phyloP scores from a whole-genome alignment of 106 monocot species.

The Dioscorea zingiberensis region DNA sequence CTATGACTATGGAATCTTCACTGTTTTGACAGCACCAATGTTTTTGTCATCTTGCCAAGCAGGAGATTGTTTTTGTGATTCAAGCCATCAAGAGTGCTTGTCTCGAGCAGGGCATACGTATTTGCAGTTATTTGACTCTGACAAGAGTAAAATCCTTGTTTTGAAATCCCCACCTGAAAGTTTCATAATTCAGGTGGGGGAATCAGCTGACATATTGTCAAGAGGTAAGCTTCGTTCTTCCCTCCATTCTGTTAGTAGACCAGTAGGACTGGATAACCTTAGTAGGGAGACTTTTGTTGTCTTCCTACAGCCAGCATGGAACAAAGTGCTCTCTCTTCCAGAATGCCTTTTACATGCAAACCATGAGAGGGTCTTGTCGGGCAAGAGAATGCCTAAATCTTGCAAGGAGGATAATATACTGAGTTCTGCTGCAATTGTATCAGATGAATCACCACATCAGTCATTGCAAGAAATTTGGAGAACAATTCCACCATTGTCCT shows the following conservation, averaged over 20 bases:
- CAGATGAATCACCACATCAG: conserved; percentile 5
- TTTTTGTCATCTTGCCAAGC: conserved; percentile 33
- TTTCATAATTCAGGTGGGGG: conserved; percentile 85
- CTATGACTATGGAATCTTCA: conserved; percentile 95
- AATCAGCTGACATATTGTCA: conserved; percentile 81
- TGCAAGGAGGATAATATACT: neutral
- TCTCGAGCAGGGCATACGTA: conserved; percentile 54
- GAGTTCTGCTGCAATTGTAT: neutral
- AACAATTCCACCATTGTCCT: conserved; percentile 64
- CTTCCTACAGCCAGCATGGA: conserved; percentile 89
- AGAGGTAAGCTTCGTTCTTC: conserved; percentile 63
- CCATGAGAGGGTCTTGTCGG: conserved; percentile 5
- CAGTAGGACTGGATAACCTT: conserved; percentile 33
- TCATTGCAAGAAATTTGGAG: conserved; percentile 41
- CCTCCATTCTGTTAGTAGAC: conserved; percentile 77
- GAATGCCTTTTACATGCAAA: conserved; percentile 11
- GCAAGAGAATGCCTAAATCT: neutral
- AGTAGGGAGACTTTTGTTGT: conserved; percentile 90
- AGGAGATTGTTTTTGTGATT: conserved; percentile 13
- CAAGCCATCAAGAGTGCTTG: conserved; percentile 23
- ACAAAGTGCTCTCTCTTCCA: conserved; percentile 37
- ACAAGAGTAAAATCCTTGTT: conserved; percentile 40
- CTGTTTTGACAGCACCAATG: conserved; percentile 77
- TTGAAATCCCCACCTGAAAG: conserved; percentile 60
- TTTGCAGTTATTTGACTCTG: conserved; percentile 60